Percentiles rank a stretch among this genome's conserved stretches.
These are phyloP conservation scores for Debaryomyces psychrophilus DNA, from an alignment of 1,139 yeast genomes.

Conservation along the genomic window DNA sequence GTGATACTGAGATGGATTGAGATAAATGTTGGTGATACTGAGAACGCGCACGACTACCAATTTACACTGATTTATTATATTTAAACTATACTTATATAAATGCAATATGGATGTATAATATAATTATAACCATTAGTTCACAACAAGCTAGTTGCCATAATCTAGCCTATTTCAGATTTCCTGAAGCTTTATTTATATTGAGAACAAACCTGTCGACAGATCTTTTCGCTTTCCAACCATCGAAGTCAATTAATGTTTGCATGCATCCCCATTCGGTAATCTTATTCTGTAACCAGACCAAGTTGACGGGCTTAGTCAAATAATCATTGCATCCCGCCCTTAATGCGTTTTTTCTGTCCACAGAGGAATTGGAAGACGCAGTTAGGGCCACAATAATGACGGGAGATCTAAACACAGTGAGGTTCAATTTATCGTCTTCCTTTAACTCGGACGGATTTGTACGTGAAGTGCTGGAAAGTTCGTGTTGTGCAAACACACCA, in stretches of 20 bases:
- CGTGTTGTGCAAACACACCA: constrained; percentile 70
- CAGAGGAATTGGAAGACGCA: constrained; percentile 80
- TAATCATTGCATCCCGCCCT: constrained; percentile 98
- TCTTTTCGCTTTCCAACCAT: constrained; percentile 73
- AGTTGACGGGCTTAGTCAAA: constrained; percentile 93
- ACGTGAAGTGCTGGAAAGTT: constrained; percentile 27
- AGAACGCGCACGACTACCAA: constrained; percentile 2
- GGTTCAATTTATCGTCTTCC: constrained; percentile 53
- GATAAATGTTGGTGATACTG: too few species aligned
- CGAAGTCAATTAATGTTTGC: constrained; percentile 97
- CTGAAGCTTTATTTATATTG: neutral
- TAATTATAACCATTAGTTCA: neutral
- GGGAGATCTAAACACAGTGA: constrained; percentile 74
- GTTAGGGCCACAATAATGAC: constrained; percentile 95
- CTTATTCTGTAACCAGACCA: constrained; percentile 92
- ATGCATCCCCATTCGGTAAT: constrained; percentile 96
- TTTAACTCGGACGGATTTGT: constrained; percentile 26
- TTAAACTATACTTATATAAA: too few species aligned
- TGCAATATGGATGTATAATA: neutral
- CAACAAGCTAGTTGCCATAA: neutral
- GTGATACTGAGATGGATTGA: too few species aligned
- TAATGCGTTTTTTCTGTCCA: constrained; percentile 86
- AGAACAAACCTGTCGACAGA: constrained; percentile 1
- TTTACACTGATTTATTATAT: too few species aligned
- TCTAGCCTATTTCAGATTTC: neutral